Evolutionary conservation across 1,284 basidiomycete genomes (phyloP), one percentile per base, ranked within the genome.

Genomic region (Sporisorium reilianum): DNA sequence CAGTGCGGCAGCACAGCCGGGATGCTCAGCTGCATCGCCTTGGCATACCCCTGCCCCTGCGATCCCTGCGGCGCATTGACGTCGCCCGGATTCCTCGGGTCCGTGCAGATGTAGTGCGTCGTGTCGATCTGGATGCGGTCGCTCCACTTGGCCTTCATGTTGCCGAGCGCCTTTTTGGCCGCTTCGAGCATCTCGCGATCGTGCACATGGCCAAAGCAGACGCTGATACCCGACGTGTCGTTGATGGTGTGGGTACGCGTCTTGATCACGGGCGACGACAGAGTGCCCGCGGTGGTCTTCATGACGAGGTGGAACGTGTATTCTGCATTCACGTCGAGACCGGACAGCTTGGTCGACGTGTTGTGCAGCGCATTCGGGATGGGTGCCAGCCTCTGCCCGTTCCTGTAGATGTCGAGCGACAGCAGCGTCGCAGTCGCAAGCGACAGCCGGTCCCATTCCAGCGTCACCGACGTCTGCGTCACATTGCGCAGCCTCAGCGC

Each of bases 91-190:
- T 75, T 76, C 20, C 78, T 61, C 16, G 80, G 77, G 44, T 77
- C 68, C 12, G 80, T 77, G 59, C 80, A 81, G 20, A 84, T 55
- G 36, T 79, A 77, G 53, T 84, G 83, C 12, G 83, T 84, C 1
- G 83, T 84, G 25, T 84, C 83, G 45, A 98, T 95, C 86, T 95
- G 93, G 26, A 99, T 95, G 77, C 91, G 91, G 74, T 95, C 92
- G 76, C 91, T 93, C 90, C 91, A 94, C 26, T 72, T 71, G 3
- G 78, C 82, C 34, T 77, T 74, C 73, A 84, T 74, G 26, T 61
- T 54, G 34, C 50, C 45, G 26, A 84, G 54, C 6, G 77, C 72
- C 22, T 66, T 49, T 45, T 78, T 76, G 32, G 79, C 71, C 10
- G 70, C 77, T 38, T 80, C 66, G 11, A 77, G 69, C 49, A 75